Percentiles rank a stretch among this genome's conserved stretches.
Conservation (phyloP, 1,284 basidiomycete genomes). For the Apiotrichum brassicae region DNA sequence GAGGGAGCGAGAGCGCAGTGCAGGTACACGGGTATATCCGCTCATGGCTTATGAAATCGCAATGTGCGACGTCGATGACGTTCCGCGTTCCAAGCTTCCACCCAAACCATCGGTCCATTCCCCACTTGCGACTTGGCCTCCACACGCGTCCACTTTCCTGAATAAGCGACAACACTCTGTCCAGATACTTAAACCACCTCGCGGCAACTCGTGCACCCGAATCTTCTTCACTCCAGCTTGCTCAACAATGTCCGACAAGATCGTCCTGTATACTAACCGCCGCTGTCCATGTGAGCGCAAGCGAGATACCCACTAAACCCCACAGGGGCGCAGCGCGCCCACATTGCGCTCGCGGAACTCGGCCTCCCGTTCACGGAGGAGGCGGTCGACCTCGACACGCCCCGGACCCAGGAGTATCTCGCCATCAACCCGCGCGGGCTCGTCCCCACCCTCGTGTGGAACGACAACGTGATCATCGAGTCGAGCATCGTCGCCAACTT, state of each 20-base stretch:
- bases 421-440: constrained; percentile 11
- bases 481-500: constrained; percentile 5
- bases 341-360: constrained; percentile 10
- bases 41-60: too few relatives aligned
- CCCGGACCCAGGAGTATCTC: constrained; percentile 9
- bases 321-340: constrained; percentile 11
- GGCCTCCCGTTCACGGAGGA: constrained; percentile 6
- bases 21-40: too few relatives aligned
- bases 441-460: constrained; percentile 6
- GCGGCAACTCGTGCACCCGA: too few relatives aligned
- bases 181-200: too few relatives aligned
- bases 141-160: too few relatives aligned
- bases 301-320: neutral
- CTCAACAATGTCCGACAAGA: constrained; percentile 3
- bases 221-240: neutral
- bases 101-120: too few relatives aligned
- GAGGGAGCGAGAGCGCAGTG: too few relatives aligned
- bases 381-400: constrained; percentile 12
- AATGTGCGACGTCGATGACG: too few relatives aligned
- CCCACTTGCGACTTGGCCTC: too few relatives aligned
- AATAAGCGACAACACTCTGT: too few relatives aligned
- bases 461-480: constrained; percentile 10
- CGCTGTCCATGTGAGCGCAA: constrained; percentile 3
- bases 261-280: constrained; percentile 9
- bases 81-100: too few relatives aligned